Conservation (phyloP, 2,329 filamentous ascomycete genomes). For the Fusarium stilboides region DNA sequence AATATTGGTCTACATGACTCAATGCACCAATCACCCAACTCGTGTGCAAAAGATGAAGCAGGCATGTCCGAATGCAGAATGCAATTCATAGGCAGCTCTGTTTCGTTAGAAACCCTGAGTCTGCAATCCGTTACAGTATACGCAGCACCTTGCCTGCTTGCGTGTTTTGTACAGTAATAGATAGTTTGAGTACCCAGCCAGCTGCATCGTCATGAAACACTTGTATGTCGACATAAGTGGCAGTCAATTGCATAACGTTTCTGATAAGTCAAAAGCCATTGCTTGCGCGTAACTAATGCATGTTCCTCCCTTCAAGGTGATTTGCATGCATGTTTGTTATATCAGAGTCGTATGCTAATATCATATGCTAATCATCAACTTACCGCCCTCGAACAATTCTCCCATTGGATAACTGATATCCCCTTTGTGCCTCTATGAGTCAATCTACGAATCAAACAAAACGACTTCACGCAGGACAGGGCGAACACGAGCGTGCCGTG, state of each 20-base stretch:
- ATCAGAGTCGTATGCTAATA: conserved; percentile 30
- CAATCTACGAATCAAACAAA: conserved; percentile 30
- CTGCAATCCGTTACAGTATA: conserved; percentile 11
- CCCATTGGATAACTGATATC: conserved; percentile 36
- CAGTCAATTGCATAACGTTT: conserved; percentile 32
- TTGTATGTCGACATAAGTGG: conserved; percentile 15
- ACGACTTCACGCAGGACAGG: conserved; percentile 28
- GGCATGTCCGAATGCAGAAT: conserved; percentile 16
- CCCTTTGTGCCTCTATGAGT: conserved; percentile 31
- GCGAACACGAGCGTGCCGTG: conserved; percentile 23
- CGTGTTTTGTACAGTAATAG: conserved; percentile 17
- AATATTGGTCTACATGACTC: conserved; percentile 38
- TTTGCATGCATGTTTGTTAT: conserved; percentile 34
- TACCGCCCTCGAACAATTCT: conserved; percentile 26
- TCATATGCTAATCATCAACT: conserved; percentile 26
- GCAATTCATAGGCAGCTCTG: conserved; percentile 10
- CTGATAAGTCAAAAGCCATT: conserved; percentile 35
- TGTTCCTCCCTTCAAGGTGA: conserved; percentile 2
- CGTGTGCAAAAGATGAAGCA: conserved; percentile 21
- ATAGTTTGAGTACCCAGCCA: conserved; percentile 14
- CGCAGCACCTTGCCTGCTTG: conserved; percentile 6
- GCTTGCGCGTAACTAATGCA: conserved; percentile 35
- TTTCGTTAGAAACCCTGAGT: conserved; percentile 10
- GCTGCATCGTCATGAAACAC: conserved; percentile 35
- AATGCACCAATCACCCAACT: conserved; percentile 18